Evolutionary conservation across 2,329 filamentous ascomycete species (phyloP), one percentile per base, ranked within the genome.

Genomic region (Ophiocordyceps sinensis): DNA sequence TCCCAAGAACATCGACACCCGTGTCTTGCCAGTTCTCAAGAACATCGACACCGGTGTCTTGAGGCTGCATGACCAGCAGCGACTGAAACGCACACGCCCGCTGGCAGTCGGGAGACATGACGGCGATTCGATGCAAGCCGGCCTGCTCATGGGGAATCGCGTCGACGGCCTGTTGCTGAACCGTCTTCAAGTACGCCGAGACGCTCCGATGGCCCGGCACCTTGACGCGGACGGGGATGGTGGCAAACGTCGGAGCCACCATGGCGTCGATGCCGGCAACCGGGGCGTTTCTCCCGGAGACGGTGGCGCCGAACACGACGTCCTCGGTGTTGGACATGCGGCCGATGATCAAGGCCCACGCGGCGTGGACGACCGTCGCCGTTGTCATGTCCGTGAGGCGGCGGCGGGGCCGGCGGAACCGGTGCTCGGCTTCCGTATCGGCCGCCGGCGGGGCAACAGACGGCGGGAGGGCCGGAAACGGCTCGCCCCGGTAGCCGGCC

Each of bases 321-420:
- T 68, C 64, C 10, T 37, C 14, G 4, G 45, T 57, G 42, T 30
- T 53, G 45, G 62, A 53, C 38, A 65, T 63, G 2, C 59, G 45
- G 0, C 56, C 55, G 1, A 62, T 52, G 4, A 65, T 51, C 8
- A 69, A 39, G 2, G 51, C 41, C 49, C 52, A 53, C 4, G 55
- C 52, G 1, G 52, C 51, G 4, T 54, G 47, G 10, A 54, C 39
- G 2, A 55, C 34, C 1, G 47, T 52, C 2, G 54, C 45, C 8
- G 47, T 30, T 0, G 50, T 52, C 21, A 49, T 43, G 14, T 44
- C 39, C 12, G 7, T 37, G 28, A 31, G 19, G 15, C 44, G 17
- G 8, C 32, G 28, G 28, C 45, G 38, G 2, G 45, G 36, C n/a
- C 34, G 41, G 5, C 45, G 42, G 7, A 26, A n/a, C 9, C 43